These are phyloP conservation scores for Populus ilicifolia DNA, from an alignment of 345 rosid genomes.

Conservation along the genomic window DNA sequence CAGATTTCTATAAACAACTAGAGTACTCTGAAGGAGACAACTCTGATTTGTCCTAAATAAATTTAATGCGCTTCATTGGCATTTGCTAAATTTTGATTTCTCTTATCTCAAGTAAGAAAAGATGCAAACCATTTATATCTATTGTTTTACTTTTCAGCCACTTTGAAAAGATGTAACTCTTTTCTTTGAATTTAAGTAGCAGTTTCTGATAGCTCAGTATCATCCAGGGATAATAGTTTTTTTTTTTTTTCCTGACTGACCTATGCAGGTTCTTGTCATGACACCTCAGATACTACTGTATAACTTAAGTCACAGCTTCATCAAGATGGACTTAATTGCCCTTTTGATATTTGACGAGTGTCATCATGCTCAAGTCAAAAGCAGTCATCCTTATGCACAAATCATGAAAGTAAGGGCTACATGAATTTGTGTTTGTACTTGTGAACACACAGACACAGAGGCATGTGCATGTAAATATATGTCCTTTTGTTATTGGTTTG, in stretches of 20 bases:
- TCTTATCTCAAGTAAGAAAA: too few species aligned
- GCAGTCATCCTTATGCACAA: constrained; percentile 83
- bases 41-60: too few species aligned
- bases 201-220: neutral
- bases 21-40: too few species aligned
- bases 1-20: neutral
- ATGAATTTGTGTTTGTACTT: constrained; percentile 4
- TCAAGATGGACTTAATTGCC: constrained; percentile 80
- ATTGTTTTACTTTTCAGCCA: too few species aligned
- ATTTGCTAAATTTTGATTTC: too few species aligned
- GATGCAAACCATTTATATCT: too few species aligned
- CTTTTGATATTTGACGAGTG: constrained; percentile 92
- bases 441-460: neutral
- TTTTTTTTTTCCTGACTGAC: too few species aligned
- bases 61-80: too few species aligned
- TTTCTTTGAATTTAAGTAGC: too few species aligned
- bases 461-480: neutral
- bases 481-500: neutral
- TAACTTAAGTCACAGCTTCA: constrained; percentile 77
- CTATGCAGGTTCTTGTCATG: constrained; percentile 83
- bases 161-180: too few species aligned
- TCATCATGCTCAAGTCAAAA: constrained; percentile 86
- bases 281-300: constrained; percentile 73
- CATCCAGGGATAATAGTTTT: constrained; percentile 4
- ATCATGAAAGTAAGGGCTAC: constrained; percentile 72